Base-by-base conservation (phyloP, 805 yeast genomes). In the Blastobotrys muscicola region DNA sequence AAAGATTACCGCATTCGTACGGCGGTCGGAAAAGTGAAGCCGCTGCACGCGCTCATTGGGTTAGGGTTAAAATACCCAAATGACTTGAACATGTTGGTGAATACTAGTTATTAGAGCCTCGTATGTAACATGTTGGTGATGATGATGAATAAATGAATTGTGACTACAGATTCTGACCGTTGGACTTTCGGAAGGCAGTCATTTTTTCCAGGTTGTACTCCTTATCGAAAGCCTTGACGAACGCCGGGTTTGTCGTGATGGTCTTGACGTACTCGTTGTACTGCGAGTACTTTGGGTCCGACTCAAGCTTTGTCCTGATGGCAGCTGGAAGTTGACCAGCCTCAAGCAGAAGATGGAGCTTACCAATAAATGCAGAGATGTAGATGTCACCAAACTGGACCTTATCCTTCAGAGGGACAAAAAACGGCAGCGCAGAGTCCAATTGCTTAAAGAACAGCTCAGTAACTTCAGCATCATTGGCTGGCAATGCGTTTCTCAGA, bases 361-460 rank as follows among this genome's bases (percentile, higher is more conserved):
- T 44, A 16, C 49, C 41, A 31, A 52, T 33, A 36, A 52, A 53
- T 6, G 56, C 54, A n/a, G 53, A 54, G 30, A 52, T 39, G 47
- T 48, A 29, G 33, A 52, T 34, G 39, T 53, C 56, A 7, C 51
- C 56, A 29, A 53, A 47, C 39, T 50, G 47, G 8, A 54, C 53
- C 33, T 39, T 39, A 6, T 38, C 46, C 44, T 26, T 33, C 37
- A 45, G 48, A 38, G 43, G 43, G 11, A 48, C 54, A 39, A 40
- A 38, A 41, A 49, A 50, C 35, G 47, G 46, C 4, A 47, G 38
- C 13, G 48, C 51, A 13, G 50, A 43, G 38, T 46, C 53, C 29
- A 53, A 37, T 11, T 42, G 51, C 6, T 38, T 42, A 31, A 50
- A 49, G 38, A 53, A 34, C 11, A 33, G 40, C 31, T 26, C 30